Conservation (phyloP, 208 protist genomes). For the Leishmania martiniquensis region DNA sequence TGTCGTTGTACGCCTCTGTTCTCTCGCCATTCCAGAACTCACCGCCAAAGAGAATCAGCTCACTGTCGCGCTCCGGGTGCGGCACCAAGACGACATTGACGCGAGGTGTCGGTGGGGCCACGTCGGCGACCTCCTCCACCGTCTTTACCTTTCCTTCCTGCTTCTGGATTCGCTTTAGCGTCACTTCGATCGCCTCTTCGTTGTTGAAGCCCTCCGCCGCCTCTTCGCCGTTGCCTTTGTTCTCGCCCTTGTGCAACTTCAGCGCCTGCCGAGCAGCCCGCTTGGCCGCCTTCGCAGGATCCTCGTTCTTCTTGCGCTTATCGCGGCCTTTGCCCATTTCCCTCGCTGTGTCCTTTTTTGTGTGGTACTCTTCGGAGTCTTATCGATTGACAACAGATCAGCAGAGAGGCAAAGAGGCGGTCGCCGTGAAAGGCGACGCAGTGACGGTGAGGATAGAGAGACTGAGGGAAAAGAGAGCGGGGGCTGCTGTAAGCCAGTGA, state of each 20-base stretch:
- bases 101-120: slow-evolving; percentile 69
- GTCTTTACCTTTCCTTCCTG: slow-evolving; percentile 61
- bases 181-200: slow-evolving; percentile 86
- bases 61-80: slow-evolving; percentile 74
- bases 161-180: slow-evolving; percentile 82
- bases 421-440: not conserved
- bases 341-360: not conserved
- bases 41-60: slow-evolving; percentile 92
- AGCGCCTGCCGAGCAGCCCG: slow-evolving; percentile 62
- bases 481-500: no score
- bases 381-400: not conserved
- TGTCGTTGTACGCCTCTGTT: slow-evolving; percentile 90
- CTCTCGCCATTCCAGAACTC: slow-evolving; percentile 89
- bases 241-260: slow-evolving; percentile 60
- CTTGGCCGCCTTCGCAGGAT: slow-evolving; percentile 77
- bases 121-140: slow-evolving; percentile 66
- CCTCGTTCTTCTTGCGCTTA: slow-evolving; percentile 91
- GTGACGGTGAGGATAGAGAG: not conserved
- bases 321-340: slow-evolving; percentile 92
- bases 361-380: no score
- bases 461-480: no score
- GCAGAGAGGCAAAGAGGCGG: no score
- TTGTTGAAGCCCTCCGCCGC: slow-evolving; percentile 70
- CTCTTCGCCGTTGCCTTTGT: slow-evolving; percentile 27
- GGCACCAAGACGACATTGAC: slow-evolving; percentile 79